Evolutionary conservation across 2,329 filamentous ascomycete species (phyloP).

Genomic region (Aspergillus felis): DNA sequence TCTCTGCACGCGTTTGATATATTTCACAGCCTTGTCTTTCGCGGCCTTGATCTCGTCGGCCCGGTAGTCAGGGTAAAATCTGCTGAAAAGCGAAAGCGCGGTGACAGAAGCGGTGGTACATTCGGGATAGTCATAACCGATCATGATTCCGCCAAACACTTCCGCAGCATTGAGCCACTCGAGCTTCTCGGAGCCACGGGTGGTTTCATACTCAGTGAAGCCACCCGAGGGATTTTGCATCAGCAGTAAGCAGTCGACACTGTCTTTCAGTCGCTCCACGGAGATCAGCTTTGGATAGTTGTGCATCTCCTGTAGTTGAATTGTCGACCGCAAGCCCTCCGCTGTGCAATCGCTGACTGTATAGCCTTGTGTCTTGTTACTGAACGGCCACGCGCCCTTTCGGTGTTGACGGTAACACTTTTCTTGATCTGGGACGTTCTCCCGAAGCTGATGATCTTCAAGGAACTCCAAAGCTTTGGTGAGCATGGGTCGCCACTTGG

Average conservation of each 20-base stretch:
- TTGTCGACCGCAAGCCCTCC: constrained; percentile 81
- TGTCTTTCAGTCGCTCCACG: constrained; percentile 75
- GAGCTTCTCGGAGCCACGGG: constrained; percentile 70
- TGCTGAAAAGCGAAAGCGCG: constrained; percentile 74
- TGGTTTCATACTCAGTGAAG: constrained; percentile 84
- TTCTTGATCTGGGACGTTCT: constrained; percentile 72
- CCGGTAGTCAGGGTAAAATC: constrained; percentile 78
- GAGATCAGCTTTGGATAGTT: constrained; percentile 72
- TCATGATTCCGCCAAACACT: constrained; percentile 96
- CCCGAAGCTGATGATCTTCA: constrained; percentile 84
- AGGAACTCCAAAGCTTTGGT: constrained; percentile 77
- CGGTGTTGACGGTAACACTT: constrained; percentile 83
- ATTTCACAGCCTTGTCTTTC: constrained; percentile 69
- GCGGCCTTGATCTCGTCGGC: constrained; percentile 68
- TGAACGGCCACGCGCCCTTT: constrained; percentile 95
- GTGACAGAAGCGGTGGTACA: constrained; percentile 95
- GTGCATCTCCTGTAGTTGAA: constrained; percentile 75
- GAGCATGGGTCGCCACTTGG: constrained; percentile 78
- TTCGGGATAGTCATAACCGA: constrained; percentile 97
- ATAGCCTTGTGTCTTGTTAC: constrained; percentile 87
- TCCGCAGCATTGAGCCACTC: constrained; percentile 93
- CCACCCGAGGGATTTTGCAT: constrained; percentile 87
- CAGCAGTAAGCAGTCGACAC: constrained; percentile 82
- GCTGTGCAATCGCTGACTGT: constrained; percentile 93
- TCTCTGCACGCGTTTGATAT: constrained; percentile 76